phyloP scores from a whole-genome alignment of 176 grass and related monocot species.

The Luzula sylvatica region DNA sequence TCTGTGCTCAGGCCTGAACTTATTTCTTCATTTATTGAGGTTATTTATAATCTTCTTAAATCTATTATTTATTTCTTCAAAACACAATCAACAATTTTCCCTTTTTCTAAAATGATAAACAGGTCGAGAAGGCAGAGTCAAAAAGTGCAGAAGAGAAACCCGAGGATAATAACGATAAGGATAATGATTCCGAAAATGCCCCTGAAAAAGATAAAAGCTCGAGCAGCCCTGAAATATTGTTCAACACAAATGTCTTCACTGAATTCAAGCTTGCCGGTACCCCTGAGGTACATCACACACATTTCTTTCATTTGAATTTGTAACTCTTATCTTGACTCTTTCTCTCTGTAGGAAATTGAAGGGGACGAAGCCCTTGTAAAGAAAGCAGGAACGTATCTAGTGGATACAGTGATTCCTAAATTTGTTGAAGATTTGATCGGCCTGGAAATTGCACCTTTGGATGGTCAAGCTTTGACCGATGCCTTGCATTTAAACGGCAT shows the following conservation, averaged over 20 bases:
- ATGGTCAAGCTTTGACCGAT: constrained; percentile 86
- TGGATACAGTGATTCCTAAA: constrained; percentile 73
- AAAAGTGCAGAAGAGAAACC: constrained; percentile 9
- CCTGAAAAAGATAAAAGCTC: constrained; percentile 18
- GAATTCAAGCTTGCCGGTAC: constrained; percentile 83
- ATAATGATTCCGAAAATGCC: not conserved
- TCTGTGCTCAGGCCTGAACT: constrained; percentile 92
- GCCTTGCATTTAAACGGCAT: constrained; percentile 78
- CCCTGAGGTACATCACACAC: constrained; percentile 79
- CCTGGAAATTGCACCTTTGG: constrained; percentile 88
- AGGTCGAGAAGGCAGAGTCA: constrained; percentile 12
- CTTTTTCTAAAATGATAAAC: constrained; percentile 4
- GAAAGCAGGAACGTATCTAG: constrained; percentile 60
- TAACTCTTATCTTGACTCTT: not conserved
- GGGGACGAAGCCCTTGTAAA: constrained; percentile 66
- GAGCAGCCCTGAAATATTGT: constrained; percentile 48
- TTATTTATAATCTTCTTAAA: constrained; percentile 18
- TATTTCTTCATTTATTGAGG: constrained; percentile 74
- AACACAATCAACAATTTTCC: not conserved
- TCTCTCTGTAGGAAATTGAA: constrained; percentile 58
- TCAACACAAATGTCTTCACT: constrained; percentile 95
- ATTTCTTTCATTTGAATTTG: constrained; percentile 20
- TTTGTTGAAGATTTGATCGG: constrained; percentile 89
- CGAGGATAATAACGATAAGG: not conserved
- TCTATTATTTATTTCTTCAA: not conserved